Evolutionary conservation across 345 rosid species (phyloP), one percentile per base, ranked within the genome.

Genomic region (Syzygium oleosum): DNA sequence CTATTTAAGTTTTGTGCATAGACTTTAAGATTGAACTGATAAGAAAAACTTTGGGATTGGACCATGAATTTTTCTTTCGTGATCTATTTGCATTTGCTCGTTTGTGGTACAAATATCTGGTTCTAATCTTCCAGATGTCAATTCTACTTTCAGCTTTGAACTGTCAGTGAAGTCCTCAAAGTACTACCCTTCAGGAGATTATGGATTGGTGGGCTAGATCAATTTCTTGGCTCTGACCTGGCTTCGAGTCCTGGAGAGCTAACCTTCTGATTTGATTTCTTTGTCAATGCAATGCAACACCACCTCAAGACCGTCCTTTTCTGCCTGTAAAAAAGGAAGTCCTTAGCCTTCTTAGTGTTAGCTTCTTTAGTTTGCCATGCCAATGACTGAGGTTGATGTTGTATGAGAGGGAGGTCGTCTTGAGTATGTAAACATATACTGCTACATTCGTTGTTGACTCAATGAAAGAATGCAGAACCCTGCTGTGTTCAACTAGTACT

Each of bases 221-320:
- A 34, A 38, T 38, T 38, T 61, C 9, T 0, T 65, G 83, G 49
- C 49, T 0, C 49, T 73, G 25, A 38, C 83, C 83, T 73, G 83
- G 25, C 49, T 19, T 73, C 0, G 14, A 34, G 80, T 73, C 25
- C 0, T 0, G 0, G 80, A 41, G 25, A 38, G 49, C 27, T 38
- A 19, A 38, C 27, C 80, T 73, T 34, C 0, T 10, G 14, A 73
- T 25, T 7, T 73, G 80, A 73, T 38, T 11, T 73, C 0, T 43
- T 43, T 1, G 46, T 43, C 59, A 22, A 23, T 22, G 25, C 83
- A 73, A 73, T 73, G 15, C 49, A 73, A 34, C 14, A 73, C 25
- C 49, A 73, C 14, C 49, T 38, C 2, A 73, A 38, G 25, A 0
- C 4, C 49, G 10, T 38, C 7, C 38, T 38, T 73, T 34, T 0